These are phyloP conservation scores for Paraglomus occultum DNA, from an alignment of 192 early-diverging fungal genomes.

Conservation along the genomic window DNA sequence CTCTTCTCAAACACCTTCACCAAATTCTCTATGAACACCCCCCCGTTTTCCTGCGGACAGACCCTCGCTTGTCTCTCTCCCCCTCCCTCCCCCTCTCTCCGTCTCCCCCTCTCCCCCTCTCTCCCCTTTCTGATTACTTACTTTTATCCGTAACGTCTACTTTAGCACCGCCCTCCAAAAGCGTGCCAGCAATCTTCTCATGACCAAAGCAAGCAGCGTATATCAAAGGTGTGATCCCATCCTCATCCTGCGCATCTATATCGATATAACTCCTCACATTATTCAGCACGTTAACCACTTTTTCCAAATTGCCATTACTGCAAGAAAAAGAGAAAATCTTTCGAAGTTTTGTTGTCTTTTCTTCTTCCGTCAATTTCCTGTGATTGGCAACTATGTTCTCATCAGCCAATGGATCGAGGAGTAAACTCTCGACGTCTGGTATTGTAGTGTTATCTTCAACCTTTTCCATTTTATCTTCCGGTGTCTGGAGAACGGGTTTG, in stretches of 20 bases:
- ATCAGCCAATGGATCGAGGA: constrained; percentile 22
- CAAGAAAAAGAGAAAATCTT: constrained; percentile 66
- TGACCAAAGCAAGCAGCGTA: constrained; percentile 90
- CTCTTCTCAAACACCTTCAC: too few relatives aligned
- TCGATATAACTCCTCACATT: constrained; percentile 61
- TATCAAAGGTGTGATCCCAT: constrained; percentile 84
- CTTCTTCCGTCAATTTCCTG: constrained; percentile 42
- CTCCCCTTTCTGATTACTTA: constrained; percentile 43
- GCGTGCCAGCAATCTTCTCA: constrained; percentile 60
- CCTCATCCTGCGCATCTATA: constrained; percentile 79
- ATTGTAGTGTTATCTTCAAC: too few relatives aligned
- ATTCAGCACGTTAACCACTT: constrained; percentile 60
- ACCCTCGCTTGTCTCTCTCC: constrained; percentile 8
- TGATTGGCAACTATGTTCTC: neutral
- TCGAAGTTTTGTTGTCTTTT: constrained; percentile 58
- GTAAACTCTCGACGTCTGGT: too few relatives aligned
- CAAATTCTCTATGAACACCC: too few relatives aligned
- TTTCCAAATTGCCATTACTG: constrained; percentile 70
- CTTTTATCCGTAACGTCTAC: constrained; percentile 77
- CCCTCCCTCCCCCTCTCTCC: neutral
- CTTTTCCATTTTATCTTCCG: too few relatives aligned
- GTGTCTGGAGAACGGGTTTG: too few relatives aligned
- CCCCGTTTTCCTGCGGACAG: neutral
- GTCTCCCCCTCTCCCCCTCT: neutral
- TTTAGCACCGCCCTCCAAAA: constrained; percentile 71